phyloP scores from a whole-genome alignment of 805 yeast genomes.

The Scheffersomyces stipitis region DNA sequence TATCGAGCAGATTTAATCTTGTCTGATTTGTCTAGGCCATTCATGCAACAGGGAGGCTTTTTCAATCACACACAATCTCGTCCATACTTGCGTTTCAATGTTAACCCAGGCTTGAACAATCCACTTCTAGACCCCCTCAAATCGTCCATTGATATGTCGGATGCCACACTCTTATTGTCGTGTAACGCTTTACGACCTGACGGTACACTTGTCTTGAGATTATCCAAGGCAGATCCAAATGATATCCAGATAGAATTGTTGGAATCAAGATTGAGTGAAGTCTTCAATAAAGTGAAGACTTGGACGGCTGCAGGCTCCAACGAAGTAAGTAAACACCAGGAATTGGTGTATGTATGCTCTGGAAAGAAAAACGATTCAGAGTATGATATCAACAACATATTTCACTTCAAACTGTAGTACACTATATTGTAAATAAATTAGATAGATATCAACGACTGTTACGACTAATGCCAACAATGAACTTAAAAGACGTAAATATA shows the following conservation, averaged over 20 bases:
- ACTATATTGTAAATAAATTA: too few species aligned
- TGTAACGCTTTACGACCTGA: conserved; percentile 26
- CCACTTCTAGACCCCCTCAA: conserved; percentile 25
- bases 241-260: conserved; percentile 32
- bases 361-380: conserved; percentile 19
- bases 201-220: conserved; percentile 33
- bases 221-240: conserved; percentile 20
- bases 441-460: too few species aligned
- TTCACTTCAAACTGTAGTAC: too few species aligned
- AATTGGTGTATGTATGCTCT: conserved; percentile 28
- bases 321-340: conserved; percentile 8
- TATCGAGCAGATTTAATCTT: conserved; percentile 37
- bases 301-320: conserved; percentile 13
- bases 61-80: conserved; percentile 35
- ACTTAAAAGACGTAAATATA: not conserved
- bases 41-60: conserved; percentile 36
- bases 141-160: conserved; percentile 39
- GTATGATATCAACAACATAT: conserved; percentile 5
- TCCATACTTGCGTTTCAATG: conserved; percentile 31
- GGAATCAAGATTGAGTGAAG: conserved; percentile 18
- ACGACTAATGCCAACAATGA: too few species aligned
- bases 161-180: conserved; percentile 34
- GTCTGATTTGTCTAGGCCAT: conserved; percentile 36
- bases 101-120: conserved; percentile 24
- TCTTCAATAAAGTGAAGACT: conserved; percentile 25